Percentiles rank a stretch among this genome's conserved stretches.
Evolutionary conservation across 805 yeast species (phyloP).

Genomic region (Ogataea kodamae): DNA sequence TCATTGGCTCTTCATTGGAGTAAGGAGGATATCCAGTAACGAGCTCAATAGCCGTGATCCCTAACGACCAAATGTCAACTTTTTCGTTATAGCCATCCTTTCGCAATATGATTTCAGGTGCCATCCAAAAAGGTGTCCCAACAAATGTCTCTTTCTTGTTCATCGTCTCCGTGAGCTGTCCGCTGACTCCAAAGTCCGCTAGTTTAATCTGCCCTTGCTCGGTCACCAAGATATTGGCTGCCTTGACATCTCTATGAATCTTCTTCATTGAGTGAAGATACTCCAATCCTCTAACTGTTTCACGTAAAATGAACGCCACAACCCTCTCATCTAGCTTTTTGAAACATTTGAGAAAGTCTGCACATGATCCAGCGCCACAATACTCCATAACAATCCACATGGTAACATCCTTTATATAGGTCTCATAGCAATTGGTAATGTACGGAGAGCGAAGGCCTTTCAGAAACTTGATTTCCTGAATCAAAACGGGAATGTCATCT

Average conservation of each 20-base stretch:
- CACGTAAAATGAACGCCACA: conserved; percentile 59
- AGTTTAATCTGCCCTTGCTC: conserved; percentile 67
- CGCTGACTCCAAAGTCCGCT: conserved; percentile 93
- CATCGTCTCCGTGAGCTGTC: conserved; percentile 60
- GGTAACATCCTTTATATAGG: conserved; percentile 59
- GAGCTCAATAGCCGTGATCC: conserved; percentile 86
- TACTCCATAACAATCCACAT: conserved; percentile 94
- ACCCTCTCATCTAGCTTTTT: conserved; percentile 55
- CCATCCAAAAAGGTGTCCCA: conserved; percentile 99
- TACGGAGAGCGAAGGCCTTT: conserved; percentile 61
- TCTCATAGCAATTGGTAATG: conserved; percentile 63
- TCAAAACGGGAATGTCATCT: conserved; percentile 67
- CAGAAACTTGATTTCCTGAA: conserved; percentile 77
- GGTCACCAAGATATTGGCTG: conserved; percentile 81
- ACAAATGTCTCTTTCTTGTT: conserved; percentile 71
- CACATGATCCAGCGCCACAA: conserved; percentile 93
- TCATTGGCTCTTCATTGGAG: conserved; percentile 69
- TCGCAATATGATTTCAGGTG: conserved; percentile 80
- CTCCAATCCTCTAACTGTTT: conserved; percentile 63
- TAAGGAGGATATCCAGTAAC: conserved; percentile 81
- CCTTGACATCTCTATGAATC: conserved; percentile 87
- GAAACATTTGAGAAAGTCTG: conserved; percentile 60
- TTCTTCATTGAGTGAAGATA: conserved; percentile 73
- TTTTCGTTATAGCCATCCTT: conserved; percentile 69
- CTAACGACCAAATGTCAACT: conserved; percentile 95